These are phyloP conservation scores for Naganishia onofrii DNA, from an alignment of 768 basidiomycete genomes.

Conservation along the genomic window DNA sequence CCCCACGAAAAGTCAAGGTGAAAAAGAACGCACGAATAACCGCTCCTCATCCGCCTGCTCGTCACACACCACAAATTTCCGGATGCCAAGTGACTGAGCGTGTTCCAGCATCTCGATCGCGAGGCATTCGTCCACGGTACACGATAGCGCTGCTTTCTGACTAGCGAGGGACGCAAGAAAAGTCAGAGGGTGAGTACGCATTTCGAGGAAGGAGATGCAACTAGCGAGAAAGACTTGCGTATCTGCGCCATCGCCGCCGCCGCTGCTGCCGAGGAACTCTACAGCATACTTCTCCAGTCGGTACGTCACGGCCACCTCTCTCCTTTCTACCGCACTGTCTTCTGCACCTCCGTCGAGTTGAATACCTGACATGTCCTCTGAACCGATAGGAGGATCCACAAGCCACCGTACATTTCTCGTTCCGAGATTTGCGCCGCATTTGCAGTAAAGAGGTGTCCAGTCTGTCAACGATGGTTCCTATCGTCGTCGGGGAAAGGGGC, in stretches of 20 bases:
- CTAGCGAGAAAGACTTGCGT: background rate
- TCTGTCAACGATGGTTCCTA: slow-evolving; percentile 7
- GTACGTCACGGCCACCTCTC: background rate
- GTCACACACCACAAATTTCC: slow-evolving; percentile 1
- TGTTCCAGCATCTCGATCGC: slow-evolving; percentile 20
- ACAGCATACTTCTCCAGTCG: slow-evolving; percentile 17
- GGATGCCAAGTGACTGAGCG: slow-evolving; percentile 7
- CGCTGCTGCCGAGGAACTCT: slow-evolving; percentile 3
- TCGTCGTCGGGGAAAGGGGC: background rate
- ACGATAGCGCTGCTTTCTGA: background rate
- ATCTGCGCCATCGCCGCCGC: background rate
- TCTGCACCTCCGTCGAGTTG: too few species aligned
- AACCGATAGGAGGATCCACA: background rate
- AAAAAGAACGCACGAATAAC: background rate
- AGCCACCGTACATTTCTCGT: background rate
- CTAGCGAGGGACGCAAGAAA: background rate
- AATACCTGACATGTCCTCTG: background rate
- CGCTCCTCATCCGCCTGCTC: background rate
- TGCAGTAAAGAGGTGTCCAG: background rate
- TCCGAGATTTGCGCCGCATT: slow-evolving; percentile 3
- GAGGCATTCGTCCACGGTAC: slow-evolving; percentile 3
- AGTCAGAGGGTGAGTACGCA: too few species aligned
- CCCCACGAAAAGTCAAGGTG: background rate
- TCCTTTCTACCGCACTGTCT: too few species aligned
- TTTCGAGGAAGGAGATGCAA: background rate